These are phyloP conservation scores for Hypoxylon fragiforme DNA, from an alignment of 495 filamentous ascomycete species.

Conservation along the genomic window DNA sequence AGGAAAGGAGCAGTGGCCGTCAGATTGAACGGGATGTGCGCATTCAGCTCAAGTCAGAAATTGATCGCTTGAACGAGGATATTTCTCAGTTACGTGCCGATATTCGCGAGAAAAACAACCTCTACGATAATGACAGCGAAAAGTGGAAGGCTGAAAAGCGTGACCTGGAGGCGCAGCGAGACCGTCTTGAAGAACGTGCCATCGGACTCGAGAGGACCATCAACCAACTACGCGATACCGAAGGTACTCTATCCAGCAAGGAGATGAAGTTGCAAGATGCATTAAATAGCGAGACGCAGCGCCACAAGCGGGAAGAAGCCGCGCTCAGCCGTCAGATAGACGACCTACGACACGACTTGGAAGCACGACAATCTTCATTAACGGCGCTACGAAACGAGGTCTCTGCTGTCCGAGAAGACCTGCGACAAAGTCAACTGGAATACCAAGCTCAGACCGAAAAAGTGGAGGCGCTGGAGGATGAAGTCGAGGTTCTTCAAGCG, in stretches of 20 bases:
- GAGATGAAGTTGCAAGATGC: conserved; percentile 67
- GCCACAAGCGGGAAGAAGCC: conserved; percentile 47
- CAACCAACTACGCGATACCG: conserved; percentile 71
- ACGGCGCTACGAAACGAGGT: conserved; percentile 46
- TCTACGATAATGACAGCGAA: conserved; percentile 69
- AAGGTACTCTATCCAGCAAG: conserved; percentile 66
- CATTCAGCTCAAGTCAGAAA: conserved; percentile 63
- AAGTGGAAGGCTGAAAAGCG: conserved; percentile 70
- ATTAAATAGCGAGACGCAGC: conserved; percentile 49
- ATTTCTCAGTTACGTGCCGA: conserved; percentile 69
- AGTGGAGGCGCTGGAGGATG: conserved; percentile 75
- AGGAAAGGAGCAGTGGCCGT: conserved; percentile 62
- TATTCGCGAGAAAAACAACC: conserved; percentile 70
- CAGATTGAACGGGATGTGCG: conserved; percentile 60
- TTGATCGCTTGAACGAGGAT: conserved; percentile 65
- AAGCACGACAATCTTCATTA: conserved; percentile 48
- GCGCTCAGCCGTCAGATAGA: conserved; percentile 49
- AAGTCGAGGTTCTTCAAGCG: conserved; percentile 74
- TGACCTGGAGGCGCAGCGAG: conserved; percentile 65
- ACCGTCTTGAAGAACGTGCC: conserved; percentile 69
- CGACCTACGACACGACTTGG: conserved; percentile 49
- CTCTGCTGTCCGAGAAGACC: conserved; percentile 65
- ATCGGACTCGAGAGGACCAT: conserved; percentile 72
- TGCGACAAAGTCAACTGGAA: conserved; percentile 66
- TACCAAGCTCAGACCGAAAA: conserved; percentile 67